phyloP scores from a whole-genome alignment of 768 basidiomycete species.

The Thelephora ganbajun region DNA sequence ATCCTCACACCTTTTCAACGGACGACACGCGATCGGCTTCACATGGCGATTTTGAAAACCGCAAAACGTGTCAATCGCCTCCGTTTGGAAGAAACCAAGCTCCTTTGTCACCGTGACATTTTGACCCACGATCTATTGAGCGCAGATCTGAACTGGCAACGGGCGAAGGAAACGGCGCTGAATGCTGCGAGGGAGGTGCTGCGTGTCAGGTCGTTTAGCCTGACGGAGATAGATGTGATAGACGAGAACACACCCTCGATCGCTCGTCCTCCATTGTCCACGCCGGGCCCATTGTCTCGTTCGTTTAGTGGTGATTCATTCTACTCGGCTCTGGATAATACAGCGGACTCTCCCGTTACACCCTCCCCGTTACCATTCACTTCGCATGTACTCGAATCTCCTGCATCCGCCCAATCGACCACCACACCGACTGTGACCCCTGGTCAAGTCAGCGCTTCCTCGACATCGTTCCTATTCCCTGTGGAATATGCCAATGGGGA shows the following conservation, averaged over 20 bases:
- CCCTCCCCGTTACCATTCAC: conserved; percentile 8
- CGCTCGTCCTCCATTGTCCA: neutral
- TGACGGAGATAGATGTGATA: conserved; percentile 4
- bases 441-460: neutral
- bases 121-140: conserved; percentile 62
- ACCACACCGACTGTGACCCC: neutral
- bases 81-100: conserved; percentile 60
- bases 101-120: conserved; percentile 64
- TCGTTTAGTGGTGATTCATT: conserved; percentile 45
- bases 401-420: neutral
- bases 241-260: neutral
- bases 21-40: conserved; percentile 66
- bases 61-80: conserved; percentile 52
- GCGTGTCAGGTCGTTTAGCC: conserved; percentile 21
- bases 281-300: neutral
- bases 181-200: conserved; percentile 59
- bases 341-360: conserved; percentile 17
- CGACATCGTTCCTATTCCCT: neutral
- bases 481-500: neutral
- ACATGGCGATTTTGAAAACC: conserved; percentile 41
- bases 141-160: conserved; percentile 52
- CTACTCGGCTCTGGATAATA: conserved; percentile 51
- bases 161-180: conserved; percentile 57
- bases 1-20: conserved; percentile 81
- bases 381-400: too few relatives aligned